Percentiles rank a stretch among this genome's conserved stretches.
Conservation (phyloP, 148 eudicot genomes). For the Dysphania ambrosioides region DNA sequence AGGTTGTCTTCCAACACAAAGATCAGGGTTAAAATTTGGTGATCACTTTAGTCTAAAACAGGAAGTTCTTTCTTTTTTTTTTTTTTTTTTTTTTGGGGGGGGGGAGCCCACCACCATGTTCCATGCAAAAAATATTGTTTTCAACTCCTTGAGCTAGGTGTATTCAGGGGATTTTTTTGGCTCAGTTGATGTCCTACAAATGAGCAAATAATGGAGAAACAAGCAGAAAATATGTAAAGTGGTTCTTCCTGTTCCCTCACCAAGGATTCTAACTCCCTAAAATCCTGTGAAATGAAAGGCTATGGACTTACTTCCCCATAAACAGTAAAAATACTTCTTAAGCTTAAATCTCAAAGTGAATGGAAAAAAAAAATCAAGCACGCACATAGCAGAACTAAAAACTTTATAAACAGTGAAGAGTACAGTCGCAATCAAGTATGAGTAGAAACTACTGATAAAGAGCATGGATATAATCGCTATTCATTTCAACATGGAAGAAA, state of each 20-base stretch:
- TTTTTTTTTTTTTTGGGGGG: too few relatives aligned
- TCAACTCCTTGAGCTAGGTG: too few relatives aligned
- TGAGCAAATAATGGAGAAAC: too few relatives aligned
- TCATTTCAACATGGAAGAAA: neutral
- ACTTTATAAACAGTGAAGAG: too few relatives aligned
- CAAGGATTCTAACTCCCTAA: neutral
- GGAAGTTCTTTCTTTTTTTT: too few relatives aligned
- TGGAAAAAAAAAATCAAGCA: neutral
- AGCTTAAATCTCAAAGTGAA: neutral
- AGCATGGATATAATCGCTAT: neutral
- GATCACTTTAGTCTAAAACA: neutral
- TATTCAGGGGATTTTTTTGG: too few relatives aligned
- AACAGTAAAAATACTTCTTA: neutral
- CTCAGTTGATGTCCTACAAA: too few relatives aligned
- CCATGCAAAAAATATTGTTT: too few relatives aligned
- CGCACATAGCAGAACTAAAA: neutral
- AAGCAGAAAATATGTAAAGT: too few relatives aligned
- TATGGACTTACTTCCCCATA: neutral
- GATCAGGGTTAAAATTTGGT: neutral
- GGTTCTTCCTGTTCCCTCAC: neutral
- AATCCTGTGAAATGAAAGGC: neutral
- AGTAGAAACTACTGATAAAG: neutral
- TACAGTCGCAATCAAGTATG: neutral
- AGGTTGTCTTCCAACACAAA: neutral
- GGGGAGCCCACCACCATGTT: too few relatives aligned